Evolutionary conservation across 441 rosid genomes (phyloP).

Genomic region (Eruca vesicaria): DNA sequence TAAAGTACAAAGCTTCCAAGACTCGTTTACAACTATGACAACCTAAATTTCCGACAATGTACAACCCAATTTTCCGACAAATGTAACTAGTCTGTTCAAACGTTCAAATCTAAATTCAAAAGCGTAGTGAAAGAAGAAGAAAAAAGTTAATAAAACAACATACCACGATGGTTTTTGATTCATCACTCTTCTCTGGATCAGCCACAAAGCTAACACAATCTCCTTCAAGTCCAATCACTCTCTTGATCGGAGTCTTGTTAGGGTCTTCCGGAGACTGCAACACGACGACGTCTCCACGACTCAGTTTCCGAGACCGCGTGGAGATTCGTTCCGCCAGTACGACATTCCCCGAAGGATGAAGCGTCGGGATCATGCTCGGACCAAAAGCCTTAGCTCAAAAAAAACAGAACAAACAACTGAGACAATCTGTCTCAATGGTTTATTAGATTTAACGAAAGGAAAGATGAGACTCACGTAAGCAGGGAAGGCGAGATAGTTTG

Average conservation of each 20-base stretch:
- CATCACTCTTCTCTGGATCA: conserved; percentile 46
- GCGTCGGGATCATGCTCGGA: conserved; percentile 82
- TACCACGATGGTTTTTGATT: conserved; percentile 52
- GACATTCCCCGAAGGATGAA: conserved; percentile 49
- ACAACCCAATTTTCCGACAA: too few species aligned
- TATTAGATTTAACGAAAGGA: not conserved
- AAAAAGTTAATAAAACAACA: not conserved
- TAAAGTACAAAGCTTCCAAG: not conserved
- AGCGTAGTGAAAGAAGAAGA: not conserved
- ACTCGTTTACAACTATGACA: not conserved
- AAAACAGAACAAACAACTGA: not conserved
- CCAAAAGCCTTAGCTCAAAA: conserved; percentile 52
- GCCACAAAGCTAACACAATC: conserved; percentile 53
- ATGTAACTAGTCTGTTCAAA: not conserved
- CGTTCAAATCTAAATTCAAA: not conserved
- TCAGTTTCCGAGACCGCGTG: conserved; percentile 41
- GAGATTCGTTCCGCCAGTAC: conserved; percentile 62
- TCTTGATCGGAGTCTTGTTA: conserved; percentile 45
- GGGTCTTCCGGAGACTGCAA: conserved; percentile 65
- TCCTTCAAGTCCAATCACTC: conserved; percentile 65
- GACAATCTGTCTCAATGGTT: not conserved
- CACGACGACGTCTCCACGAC: conserved; percentile 66
- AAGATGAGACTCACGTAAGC: conserved; percentile 38
- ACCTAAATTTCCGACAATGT: too few species aligned
- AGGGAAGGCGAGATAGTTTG: conserved; percentile 41